Evolutionary conservation across 306 rosid species (phyloP).

Genomic region (Dryas octopetala): DNA sequence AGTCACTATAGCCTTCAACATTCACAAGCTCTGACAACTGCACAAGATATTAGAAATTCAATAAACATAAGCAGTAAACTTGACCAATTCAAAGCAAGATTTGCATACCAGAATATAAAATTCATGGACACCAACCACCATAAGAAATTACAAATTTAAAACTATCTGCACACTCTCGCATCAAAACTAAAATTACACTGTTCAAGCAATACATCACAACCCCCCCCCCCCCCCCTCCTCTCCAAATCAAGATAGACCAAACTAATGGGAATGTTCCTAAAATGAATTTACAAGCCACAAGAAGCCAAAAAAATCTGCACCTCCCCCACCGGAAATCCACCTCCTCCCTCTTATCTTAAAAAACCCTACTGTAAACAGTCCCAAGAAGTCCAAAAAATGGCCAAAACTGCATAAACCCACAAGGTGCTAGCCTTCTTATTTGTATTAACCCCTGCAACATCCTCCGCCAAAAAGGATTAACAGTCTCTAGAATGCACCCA

Average conservation of each 20-base stretch:
- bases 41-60: conserved; percentile 37
- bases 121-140: background rate
- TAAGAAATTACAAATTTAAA: background rate
- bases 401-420: too few relatives aligned
- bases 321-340: too few relatives aligned
- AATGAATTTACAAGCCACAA: background rate
- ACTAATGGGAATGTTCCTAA: background rate
- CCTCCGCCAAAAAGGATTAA: too few relatives aligned
- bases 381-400: too few relatives aligned
- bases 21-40: conserved; percentile 92
- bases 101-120: background rate
- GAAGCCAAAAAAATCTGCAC: too few relatives aligned
- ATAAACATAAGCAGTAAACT: conserved; percentile 15
- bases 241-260: too few relatives aligned
- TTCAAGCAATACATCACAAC: background rate
- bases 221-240: too few relatives aligned
- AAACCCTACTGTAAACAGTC: too few relatives aligned
- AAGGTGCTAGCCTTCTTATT: too few relatives aligned
- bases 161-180: background rate
- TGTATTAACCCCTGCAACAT: too few relatives aligned
- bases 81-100: background rate
- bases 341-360: too few relatives aligned
- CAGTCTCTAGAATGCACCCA: too few relatives aligned
- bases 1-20: conserved; percentile 90
- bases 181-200: background rate